Conservation (phyloP, 805 yeast species). For the Candida nemodendra region DNA sequence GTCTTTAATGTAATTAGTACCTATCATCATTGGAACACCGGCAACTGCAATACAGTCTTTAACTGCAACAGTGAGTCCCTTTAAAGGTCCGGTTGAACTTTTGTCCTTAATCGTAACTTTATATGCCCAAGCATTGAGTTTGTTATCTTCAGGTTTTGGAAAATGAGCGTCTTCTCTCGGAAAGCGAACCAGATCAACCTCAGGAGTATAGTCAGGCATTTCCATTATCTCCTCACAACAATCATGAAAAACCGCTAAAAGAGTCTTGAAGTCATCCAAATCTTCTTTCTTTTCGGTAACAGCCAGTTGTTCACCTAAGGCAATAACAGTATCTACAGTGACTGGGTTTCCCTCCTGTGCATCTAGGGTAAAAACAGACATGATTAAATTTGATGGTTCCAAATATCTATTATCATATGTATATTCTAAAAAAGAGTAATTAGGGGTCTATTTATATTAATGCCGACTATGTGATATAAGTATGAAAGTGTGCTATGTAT, state of each 20-base stretch:
- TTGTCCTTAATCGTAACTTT: conserved; percentile 25
- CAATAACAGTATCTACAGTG: conserved; percentile 16
- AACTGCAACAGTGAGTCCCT: conserved; percentile 29
- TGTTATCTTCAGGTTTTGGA: conserved; percentile 25
- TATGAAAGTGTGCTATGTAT: too few species aligned
- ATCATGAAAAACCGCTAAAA: conserved; percentile 31
- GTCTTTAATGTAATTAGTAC: conserved; percentile 31
- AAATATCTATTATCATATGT: too few species aligned
- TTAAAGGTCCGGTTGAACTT: conserved; percentile 20
- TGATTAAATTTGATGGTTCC: too few species aligned
- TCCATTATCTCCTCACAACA: conserved; percentile 21
- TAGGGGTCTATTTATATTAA: too few species aligned
- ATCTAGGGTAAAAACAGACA: conserved; percentile 30
- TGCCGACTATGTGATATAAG: too few species aligned
- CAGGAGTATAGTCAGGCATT: conserved; percentile 33
- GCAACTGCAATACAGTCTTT: conserved; percentile 37
- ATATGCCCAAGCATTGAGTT: conserved; percentile 34
- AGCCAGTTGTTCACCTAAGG: conserved; percentile 18
- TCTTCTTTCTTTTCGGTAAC: conserved; percentile 15
- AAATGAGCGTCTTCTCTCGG: conserved; percentile 30
- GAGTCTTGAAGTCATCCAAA: conserved; percentile 23
- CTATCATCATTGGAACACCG: conserved; percentile 35
- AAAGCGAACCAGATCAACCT: conserved; percentile 29
- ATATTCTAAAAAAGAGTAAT: too few species aligned
- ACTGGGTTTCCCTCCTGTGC: conserved; percentile 25